phyloP scores from a whole-genome alignment of 139 green algal species.

The Chlorella sorokiniana region DNA sequence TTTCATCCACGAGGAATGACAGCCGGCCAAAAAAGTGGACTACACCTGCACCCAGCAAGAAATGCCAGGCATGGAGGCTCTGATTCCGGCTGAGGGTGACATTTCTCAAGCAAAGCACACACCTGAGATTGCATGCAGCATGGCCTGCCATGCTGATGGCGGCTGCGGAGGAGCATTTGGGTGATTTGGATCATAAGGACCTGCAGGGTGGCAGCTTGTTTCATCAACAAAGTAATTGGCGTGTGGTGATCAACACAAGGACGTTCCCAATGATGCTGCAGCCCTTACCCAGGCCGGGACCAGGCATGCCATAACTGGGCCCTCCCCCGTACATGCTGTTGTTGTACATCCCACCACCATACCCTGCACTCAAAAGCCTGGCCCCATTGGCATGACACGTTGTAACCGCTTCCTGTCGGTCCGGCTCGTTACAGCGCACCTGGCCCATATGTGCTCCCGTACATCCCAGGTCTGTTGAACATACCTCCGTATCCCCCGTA shows the following conservation, averaged over 20 bases:
- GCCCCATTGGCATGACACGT: background rate
- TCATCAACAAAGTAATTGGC: too few relatives aligned
- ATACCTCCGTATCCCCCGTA: slow-evolving; percentile 48
- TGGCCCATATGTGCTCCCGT: too few relatives aligned
- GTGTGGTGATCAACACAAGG: background rate
- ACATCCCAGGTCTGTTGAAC: too few relatives aligned
- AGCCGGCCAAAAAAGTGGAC: slow-evolving; percentile 95
- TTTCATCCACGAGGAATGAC: slow-evolving; percentile 98
- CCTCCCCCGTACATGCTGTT: slow-evolving; percentile 27
- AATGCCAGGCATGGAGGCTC: background rate
- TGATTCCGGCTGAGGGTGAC: background rate
- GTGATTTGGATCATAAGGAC: slow-evolving; percentile 46
- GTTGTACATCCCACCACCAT: slow-evolving; percentile 33
- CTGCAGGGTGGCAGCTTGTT: slow-evolving; percentile 14
- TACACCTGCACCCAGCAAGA: slow-evolving; percentile 62
- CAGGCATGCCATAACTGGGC: slow-evolving; percentile 52
- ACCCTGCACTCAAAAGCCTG: background rate
- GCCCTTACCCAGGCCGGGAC: background rate
- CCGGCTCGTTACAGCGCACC: slow-evolving; percentile 37
- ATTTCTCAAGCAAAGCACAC: background rate
- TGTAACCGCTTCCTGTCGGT: slow-evolving; percentile 12
- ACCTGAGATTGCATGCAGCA: slow-evolving; percentile 50
- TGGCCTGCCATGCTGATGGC: slow-evolving; percentile 76
- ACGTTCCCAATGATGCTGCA: too few relatives aligned
- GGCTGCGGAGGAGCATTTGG: slow-evolving; percentile 52